Evolutionary conservation across 805 yeast species (phyloP), one percentile per base, ranked within the genome.

Genomic region (Ogataea philodendri): DNA sequence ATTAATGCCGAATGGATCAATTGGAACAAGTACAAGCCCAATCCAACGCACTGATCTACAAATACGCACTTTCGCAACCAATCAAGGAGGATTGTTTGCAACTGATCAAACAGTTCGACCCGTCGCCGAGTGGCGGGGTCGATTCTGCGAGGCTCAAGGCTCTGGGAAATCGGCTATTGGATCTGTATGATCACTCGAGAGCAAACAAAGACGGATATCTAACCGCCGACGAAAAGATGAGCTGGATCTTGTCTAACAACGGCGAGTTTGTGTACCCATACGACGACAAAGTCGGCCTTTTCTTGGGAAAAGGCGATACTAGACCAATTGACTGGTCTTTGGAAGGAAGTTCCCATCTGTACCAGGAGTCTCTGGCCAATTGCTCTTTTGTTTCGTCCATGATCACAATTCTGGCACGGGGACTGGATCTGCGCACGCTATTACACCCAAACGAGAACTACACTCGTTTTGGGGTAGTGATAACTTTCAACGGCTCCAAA

Each of bases 301-400:
- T 42, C 30, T 33, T 45, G 10, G 47, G 38, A 6, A n/a, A 19
- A 9, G 13, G 20, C 13, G 6, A 26, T 4, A 13, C 35, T 1
- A 5, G 36, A n/a, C 21, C 35, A 3, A 27, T 47, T 11, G 35
- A 32, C 15, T 13, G 45, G 7, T 26, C 19, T 5, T 21, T 15
- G 13, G 15, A 21, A 1, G 56, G 55, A 5, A 2, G 66, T 10
- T 33, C 35, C 1, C 53, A 59, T 17, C 32, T 76, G 9, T 68
- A 63, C 48, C 82, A 77, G 47, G 79, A 74, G 38, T 43, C 62
- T 1, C 50, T 74, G n/a, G 64, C 76, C 7, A 80, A 85, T 55
- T 86, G 95, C 57, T 84, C 95, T 0, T 76, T 85, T 52, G 84
- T 85, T 3, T 77, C 88, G 2, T 67, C 89, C 0, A 50, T 84